Conservation (phyloP, 805 yeast species). For the Metschnikowia continentalis region DNA sequence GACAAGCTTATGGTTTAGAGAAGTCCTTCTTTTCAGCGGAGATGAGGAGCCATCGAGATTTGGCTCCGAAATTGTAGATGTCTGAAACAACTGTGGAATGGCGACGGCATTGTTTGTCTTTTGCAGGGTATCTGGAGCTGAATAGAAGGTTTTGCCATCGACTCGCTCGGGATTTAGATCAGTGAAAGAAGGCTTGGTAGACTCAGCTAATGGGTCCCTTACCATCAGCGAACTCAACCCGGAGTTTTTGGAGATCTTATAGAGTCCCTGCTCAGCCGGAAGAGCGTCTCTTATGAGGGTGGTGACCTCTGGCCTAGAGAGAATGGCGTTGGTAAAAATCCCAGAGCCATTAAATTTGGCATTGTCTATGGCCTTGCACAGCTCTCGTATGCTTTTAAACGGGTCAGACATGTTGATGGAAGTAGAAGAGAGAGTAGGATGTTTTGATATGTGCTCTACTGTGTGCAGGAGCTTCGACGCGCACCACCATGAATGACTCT, state of each 20-base stretch:
- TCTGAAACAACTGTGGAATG: conserved; percentile 20
- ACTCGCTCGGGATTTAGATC: conserved; percentile 31
- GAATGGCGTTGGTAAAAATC: conserved; percentile 60
- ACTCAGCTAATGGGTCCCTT: neutral
- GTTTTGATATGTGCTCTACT: neutral
- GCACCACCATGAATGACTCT: neutral
- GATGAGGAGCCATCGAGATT: conserved; percentile 10
- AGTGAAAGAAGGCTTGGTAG: conserved; percentile 3
- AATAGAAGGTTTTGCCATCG: conserved; percentile 44
- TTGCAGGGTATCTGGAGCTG: conserved; percentile 30
- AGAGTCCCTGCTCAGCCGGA: conserved; percentile 47
- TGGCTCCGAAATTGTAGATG: neutral
- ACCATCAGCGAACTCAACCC: conserved; percentile 19
- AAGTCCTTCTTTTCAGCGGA: conserved; percentile 13
- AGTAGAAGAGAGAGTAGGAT: neutral
- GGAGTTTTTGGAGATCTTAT: conserved; percentile 36
- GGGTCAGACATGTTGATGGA: conserved; percentile 7
- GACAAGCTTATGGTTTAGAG: conserved; percentile 4
- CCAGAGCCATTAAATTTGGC: conserved; percentile 55
- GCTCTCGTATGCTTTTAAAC: conserved; percentile 11
- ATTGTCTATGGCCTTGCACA: conserved; percentile 35
- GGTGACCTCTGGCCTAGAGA: conserved; percentile 49
- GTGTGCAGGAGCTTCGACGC: neutral
- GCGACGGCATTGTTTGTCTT: conserved; percentile 26
- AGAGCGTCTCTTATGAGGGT: conserved; percentile 58